phyloP scores from a whole-genome alignment of 495 filamentous ascomycete species.

The Bacidia gigantensis region DNA sequence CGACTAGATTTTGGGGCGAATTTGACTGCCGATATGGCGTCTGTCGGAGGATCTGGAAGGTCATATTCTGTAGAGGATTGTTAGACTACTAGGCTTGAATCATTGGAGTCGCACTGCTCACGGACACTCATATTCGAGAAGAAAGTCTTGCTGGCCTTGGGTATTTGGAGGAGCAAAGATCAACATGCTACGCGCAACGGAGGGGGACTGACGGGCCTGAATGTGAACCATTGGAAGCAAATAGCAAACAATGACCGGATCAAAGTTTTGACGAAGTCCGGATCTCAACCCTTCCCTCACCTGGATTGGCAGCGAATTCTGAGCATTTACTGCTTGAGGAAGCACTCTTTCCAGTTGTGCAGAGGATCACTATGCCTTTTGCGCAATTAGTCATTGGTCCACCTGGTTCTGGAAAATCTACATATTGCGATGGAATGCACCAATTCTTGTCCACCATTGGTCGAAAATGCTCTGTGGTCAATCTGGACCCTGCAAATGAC shows the following conservation, averaged over 20 bases:
- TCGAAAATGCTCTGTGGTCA: slow-evolving; percentile 85
- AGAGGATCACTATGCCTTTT: slow-evolving; percentile 36
- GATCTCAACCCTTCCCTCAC: too few relatives aligned
- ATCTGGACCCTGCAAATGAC: slow-evolving; percentile 96
- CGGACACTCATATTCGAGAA: not conserved
- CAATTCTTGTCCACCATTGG: slow-evolving; percentile 93
- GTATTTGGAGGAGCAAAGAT: too few relatives aligned
- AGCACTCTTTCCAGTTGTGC: not conserved
- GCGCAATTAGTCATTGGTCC: slow-evolving; percentile 80
- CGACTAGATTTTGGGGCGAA: slow-evolving; percentile 63
- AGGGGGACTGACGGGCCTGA: too few relatives aligned
- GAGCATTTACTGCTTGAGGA: not conserved
- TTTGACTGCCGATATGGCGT: slow-evolving; percentile 73
- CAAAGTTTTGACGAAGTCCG: too few relatives aligned
- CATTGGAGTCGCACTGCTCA: not conserved
- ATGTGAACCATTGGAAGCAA: too few relatives aligned
- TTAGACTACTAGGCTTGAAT: not conserved
- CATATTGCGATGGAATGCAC: slow-evolving; percentile 96
- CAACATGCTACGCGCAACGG: too few relatives aligned
- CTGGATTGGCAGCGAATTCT: not conserved
- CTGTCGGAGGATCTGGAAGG: slow-evolving; percentile 60
- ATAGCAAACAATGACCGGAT: too few relatives aligned
- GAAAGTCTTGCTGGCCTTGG: too few relatives aligned
- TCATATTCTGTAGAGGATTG: slow-evolving; percentile 41
- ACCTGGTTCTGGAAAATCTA: slow-evolving; percentile 89